These are phyloP conservation scores for Graphilbum ipis-grandicollis DNA, from an alignment of 2,329 filamentous ascomycete species.

Conservation along the genomic window DNA sequence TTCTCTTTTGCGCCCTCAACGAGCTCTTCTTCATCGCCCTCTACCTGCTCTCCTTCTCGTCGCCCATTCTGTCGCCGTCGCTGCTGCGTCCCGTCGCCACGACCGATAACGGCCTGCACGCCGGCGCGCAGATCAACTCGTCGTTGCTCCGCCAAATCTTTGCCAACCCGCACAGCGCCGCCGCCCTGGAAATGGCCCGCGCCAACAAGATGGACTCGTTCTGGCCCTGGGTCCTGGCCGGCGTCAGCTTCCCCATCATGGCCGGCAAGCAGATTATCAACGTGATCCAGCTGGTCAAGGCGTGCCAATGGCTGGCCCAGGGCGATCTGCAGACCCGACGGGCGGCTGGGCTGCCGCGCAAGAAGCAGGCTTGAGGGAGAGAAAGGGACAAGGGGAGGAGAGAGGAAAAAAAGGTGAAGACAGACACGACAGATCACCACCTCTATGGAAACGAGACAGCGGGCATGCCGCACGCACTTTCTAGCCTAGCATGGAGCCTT, in stretches of 20 bases:
- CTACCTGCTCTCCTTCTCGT: constrained; percentile 94
- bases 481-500: too few relatives aligned
- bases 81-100: constrained; percentile 45
- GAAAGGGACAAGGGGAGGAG: too few relatives aligned
- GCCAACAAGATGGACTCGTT: constrained; percentile 63
- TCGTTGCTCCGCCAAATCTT: constrained; percentile 60
- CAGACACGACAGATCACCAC: too few relatives aligned
- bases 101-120: constrained; percentile 36
- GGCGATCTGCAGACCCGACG: constrained; percentile 58
- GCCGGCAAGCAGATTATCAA: constrained; percentile 85
- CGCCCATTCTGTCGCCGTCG: constrained; percentile 71
- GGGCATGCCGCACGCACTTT: too few relatives aligned
- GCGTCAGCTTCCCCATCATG: constrained; percentile 75
- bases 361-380: background rate
- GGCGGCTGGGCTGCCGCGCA: constrained; percentile 32
- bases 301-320: constrained; percentile 80
- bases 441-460: too few relatives aligned
- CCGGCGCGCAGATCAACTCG: constrained; percentile 52
- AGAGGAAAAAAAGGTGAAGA: too few relatives aligned
- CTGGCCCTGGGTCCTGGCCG: constrained; percentile 64
- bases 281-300: constrained; percentile 82
- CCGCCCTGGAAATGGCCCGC: constrained; percentile 76
- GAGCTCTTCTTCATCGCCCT: constrained; percentile 97
- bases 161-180: constrained; percentile 78
- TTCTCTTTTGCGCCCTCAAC: constrained; percentile 78